Percentiles rank a stretch among this genome's conserved stretches.
Evolutionary conservation across 139 green algal species (phyloP).

Genomic region (Desmodesmus armatus): DNA sequence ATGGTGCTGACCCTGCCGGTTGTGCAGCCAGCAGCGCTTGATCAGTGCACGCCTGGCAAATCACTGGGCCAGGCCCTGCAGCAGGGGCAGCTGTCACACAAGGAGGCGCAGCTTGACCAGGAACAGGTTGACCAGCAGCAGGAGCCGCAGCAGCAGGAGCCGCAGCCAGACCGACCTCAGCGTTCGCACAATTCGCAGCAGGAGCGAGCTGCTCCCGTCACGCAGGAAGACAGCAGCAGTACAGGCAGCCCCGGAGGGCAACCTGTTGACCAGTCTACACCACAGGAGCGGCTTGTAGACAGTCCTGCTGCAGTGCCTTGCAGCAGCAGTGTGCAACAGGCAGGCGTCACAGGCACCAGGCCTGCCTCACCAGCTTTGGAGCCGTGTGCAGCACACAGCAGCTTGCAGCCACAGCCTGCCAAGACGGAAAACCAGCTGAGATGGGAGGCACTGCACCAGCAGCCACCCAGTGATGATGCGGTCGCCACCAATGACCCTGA

Average conservation of each 20-base stretch:
- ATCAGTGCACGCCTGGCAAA: neutral
- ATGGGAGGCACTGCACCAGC: no score
- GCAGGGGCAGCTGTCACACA: neutral
- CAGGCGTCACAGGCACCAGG: no score
- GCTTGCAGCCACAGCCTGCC: neutral
- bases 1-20: slow-evolving; percentile 69
- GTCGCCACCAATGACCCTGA: no score
- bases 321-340: no score
- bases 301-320: no score
- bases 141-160: neutral
- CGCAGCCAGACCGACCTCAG: neutral
- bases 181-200: neutral
- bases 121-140: neutral
- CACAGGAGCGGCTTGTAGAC: no score
- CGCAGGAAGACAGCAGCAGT: neutral
- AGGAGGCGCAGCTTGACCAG: neutral
- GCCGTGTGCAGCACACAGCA: no score
- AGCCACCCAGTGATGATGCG: no score
- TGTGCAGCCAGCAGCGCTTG: neutral
- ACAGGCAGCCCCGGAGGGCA: no score
- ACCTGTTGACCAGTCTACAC: no score
- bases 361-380: no score
- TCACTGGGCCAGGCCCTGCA: neutral
- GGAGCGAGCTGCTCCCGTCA: no score
- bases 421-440: neutral